Evolutionary conservation across 192 early-diverging fungal species (phyloP).

Genomic region (Dissophora globulifera): DNA sequence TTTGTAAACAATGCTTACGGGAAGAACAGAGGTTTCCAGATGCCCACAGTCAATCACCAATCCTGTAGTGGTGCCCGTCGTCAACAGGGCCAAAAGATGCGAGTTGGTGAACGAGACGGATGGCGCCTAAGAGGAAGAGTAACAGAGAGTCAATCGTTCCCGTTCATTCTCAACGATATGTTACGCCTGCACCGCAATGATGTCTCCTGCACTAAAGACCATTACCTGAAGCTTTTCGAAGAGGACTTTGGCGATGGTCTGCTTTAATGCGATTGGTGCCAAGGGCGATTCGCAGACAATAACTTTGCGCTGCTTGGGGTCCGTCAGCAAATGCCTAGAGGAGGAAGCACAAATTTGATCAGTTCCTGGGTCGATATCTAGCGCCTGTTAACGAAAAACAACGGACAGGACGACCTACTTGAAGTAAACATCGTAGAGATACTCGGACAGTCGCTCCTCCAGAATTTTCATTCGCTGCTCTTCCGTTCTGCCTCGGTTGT

Average conservation of each 20-base stretch:
- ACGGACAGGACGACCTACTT: conserved; percentile 22
- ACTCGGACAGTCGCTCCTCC: conserved; percentile 58
- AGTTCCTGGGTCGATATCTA: neutral
- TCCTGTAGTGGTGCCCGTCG: conserved; percentile 79
- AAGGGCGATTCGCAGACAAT: conserved; percentile 81
- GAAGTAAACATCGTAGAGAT: conserved; percentile 63
- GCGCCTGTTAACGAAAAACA: neutral
- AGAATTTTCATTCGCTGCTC: conserved; percentile 50
- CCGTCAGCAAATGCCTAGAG: conserved; percentile 74
- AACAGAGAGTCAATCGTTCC: neutral
- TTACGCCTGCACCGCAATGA: too few species aligned
- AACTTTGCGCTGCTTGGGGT: conserved; percentile 87
- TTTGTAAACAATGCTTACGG: too few species aligned
- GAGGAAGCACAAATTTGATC: neutral
- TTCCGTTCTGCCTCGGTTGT: conserved; percentile 41
- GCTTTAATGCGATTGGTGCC: conserved; percentile 73
- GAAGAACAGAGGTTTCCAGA: conserved; percentile 77
- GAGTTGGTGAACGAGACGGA: conserved; percentile 80
- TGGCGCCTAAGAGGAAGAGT: conserved; percentile 64
- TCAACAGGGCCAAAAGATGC: conserved; percentile 77
- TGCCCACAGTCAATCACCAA: conserved; percentile 91
- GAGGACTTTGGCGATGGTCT: conserved; percentile 75
- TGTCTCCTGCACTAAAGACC: too few species aligned
- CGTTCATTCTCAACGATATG: too few species aligned
- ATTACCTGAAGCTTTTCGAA: conserved; percentile 81